Evolutionary conservation across 2,329 filamentous ascomycete species (phyloP).

Genomic region (Microsporum ferrugineum): DNA sequence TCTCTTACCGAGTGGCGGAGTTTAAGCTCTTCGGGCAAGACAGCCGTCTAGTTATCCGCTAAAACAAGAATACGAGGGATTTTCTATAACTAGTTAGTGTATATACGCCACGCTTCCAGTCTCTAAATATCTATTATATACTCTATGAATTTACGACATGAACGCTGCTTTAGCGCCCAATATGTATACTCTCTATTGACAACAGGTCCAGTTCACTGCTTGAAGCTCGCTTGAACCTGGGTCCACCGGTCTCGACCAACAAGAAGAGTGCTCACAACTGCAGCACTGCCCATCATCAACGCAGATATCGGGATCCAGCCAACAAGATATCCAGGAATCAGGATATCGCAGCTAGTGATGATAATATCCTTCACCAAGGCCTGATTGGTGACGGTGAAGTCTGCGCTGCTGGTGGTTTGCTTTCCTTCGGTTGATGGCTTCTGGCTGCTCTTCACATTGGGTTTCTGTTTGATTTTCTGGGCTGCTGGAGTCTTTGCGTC

Average conservation of each 20-base stretch:
- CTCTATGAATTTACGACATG: too few species aligned
- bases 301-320: constrained; percentile 48
- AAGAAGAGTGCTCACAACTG: constrained; percentile 51
- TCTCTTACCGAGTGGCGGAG: not conserved
- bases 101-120: too few species aligned
- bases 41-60: not conserved
- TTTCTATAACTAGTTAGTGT: too few species aligned
- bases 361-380: constrained; percentile 40
- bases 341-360: constrained; percentile 50
- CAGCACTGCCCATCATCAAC: constrained; percentile 46
- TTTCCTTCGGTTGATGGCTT: constrained; percentile 5
- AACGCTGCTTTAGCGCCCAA: too few species aligned
- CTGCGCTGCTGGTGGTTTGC: not conserved
- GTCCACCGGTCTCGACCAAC: constrained; percentile 52
- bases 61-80: not conserved
- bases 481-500: not conserved
- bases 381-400: not conserved
- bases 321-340: constrained; percentile 49
- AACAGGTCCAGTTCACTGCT: not conserved
- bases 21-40: not conserved
- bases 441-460: constrained; percentile 19
- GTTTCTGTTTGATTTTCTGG: not conserved
- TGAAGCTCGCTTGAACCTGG: constrained; percentile 6
- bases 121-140: too few species aligned
- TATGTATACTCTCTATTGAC: too few species aligned